Evolutionary conservation across 345 rosid genomes (phyloP), one percentile per base, ranked within the genome.

Genomic region (Mercurialis annua): DNA sequence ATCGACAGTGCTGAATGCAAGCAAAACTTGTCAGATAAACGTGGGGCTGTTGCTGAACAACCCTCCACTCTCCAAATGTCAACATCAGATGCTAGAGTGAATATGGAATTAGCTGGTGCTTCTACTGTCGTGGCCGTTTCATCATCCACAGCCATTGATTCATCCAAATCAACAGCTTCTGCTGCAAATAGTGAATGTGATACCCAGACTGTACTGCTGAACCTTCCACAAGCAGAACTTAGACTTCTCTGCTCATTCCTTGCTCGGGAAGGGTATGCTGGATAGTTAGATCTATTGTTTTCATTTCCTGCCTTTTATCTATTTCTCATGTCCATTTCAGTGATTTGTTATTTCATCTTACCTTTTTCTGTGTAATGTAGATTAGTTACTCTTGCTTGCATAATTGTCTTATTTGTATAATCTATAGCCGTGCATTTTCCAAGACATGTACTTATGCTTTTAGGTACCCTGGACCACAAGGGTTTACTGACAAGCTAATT

Each of bases 241-340:
- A 79, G 89, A 59, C 88, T 89, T 60, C 88, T 93, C 23, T 90
- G 97, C 71, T 93, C 98, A 26, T 84, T 93, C 71, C 98, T 93
- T 65, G 95, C 95, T 44, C 86, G 91, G 65, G 98, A 93, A 80
- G 95, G 98, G 98, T 93, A 89, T 38, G 40, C 23, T 52, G 44
- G 21, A 68, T 17, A 16, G 40, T 14, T 23, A 33, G 48, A 61
- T 6, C 20, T 24, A 8, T 20, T 26, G 11, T 30, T 21, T 24
- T 48, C 23, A 11, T 33, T 48, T 14, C 16, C 57, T 34, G 15
- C 26, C 36, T 30, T 11, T 5, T 8, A 9, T n/a, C n/a, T 58
- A 2, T 56, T 5, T 3, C 23, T 36, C 34, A 24, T 40, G 9
- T 33, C 8, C 5, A 16, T 10, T 58, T n/a, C 44, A 1, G 18